These are phyloP conservation scores for Suhomyces anneliseae DNA, from an alignment of 1,139 yeast genomes.

Conservation along the genomic window DNA sequence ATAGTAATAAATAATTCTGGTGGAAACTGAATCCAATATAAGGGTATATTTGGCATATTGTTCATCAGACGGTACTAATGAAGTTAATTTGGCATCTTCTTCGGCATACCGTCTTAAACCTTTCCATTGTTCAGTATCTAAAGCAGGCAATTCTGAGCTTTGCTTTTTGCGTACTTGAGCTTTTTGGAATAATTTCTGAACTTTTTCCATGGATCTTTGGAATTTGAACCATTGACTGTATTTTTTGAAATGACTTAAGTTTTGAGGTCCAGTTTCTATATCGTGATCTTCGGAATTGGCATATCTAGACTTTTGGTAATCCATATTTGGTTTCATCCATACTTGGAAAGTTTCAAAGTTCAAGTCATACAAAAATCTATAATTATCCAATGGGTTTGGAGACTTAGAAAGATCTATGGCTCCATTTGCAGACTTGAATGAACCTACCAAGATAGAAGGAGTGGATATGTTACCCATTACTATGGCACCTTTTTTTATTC, in stretches of 20 bases:
- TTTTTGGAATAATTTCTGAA: constrained; percentile 4
- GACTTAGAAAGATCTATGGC: constrained; percentile 57
- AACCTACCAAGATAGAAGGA: constrained; percentile 65
- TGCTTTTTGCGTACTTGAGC: constrained; percentile 4
- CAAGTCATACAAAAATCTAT: constrained; percentile 45
- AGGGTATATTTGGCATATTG: constrained; percentile 87
- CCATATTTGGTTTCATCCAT: constrained; percentile 68
- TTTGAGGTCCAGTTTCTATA: background rate
- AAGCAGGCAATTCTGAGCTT: constrained; percentile 2
- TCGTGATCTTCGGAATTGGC: constrained; percentile 4
- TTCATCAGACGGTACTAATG: constrained; percentile 33
- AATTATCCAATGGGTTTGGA: constrained; percentile 53
- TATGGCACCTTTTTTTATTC: constrained; percentile 67
- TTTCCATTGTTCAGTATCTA: constrained; percentile 29
- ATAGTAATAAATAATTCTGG: constrained; percentile 58
- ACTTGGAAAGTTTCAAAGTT: constrained; percentile 53
- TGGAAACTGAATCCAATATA: constrained; percentile 61
- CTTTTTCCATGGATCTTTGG: constrained; percentile 18
- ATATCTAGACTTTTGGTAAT: constrained; percentile 35
- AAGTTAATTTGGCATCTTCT: constrained; percentile 34
- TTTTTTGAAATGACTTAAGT: constrained; percentile 18
- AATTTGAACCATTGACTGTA: constrained; percentile 27
- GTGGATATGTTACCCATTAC: constrained; percentile 80
- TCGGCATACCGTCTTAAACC: constrained; percentile 45
- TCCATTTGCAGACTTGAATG: constrained; percentile 60